These are phyloP conservation scores for Phyllachora maydis DNA, from an alignment of 2,329 filamentous ascomycete species.

Conservation along the genomic window DNA sequence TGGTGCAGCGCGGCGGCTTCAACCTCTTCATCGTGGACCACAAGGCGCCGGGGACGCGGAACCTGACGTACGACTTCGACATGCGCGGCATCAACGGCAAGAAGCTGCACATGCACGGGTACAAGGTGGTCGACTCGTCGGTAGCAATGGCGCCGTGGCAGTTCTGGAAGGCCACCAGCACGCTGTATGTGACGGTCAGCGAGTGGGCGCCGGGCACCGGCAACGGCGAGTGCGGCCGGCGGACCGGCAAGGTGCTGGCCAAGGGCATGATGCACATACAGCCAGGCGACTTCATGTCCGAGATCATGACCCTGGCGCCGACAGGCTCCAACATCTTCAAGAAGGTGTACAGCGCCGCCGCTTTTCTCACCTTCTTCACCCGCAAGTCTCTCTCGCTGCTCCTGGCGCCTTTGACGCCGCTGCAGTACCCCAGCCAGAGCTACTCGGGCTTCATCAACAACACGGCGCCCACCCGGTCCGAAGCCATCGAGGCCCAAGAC, in stretches of 20 bases:
- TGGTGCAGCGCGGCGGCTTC: slow-evolving; percentile 36
- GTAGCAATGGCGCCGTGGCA: slow-evolving; percentile 31
- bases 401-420: slow-evolving; percentile 28
- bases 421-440: slow-evolving; percentile 30
- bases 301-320: slow-evolving; percentile 30
- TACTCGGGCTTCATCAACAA: slow-evolving; percentile 31
- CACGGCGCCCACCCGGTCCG: slow-evolving; percentile 18
- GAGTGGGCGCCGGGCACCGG: slow-evolving; percentile 7
- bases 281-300: slow-evolving; percentile 28
- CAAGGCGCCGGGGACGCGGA: slow-evolving; percentile 32
- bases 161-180: slow-evolving; percentile 42
- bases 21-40: slow-evolving; percentile 32
- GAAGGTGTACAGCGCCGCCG: slow-evolving; percentile 21
- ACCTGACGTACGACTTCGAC: slow-evolving; percentile 39
- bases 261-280: slow-evolving; percentile 37
- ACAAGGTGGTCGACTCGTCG: slow-evolving; percentile 39
- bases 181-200: slow-evolving; percentile 39
- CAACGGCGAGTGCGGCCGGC: slow-evolving; percentile 7
- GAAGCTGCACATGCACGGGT: slow-evolving; percentile 36
- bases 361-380: slow-evolving; percentile 34
- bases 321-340: slow-evolving; percentile 23
- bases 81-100: slow-evolving; percentile 31
- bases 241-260: slow-evolving; percentile 24
- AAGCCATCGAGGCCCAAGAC: slow-evolving; percentile 26
- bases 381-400: slow-evolving; percentile 29